Evolutionary conservation across 2,329 filamentous ascomycete genomes (phyloP), one percentile per base, ranked within the genome.

Genomic region (Dactylellina drechsleri): DNA sequence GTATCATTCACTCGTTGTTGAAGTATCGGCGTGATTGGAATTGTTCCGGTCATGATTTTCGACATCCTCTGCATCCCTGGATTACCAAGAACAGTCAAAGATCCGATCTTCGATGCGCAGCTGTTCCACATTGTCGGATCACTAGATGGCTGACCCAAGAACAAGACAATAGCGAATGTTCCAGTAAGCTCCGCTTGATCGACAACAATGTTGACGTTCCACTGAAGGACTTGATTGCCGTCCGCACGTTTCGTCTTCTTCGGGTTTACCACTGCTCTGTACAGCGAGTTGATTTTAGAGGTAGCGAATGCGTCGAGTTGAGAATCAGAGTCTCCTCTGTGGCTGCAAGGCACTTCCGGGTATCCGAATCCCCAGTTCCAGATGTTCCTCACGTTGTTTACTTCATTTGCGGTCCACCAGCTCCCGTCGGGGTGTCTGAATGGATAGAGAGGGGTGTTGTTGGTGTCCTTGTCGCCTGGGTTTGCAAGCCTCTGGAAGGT

Each of bases 391-490:
- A 76, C 73, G 41, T 41, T 13, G 43, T 49, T 66, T 18, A 75
- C 57, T 36, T 78, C 73, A 0, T 40, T 28, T 8, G 77, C 76
- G 13, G 77, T 78, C 60, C 60, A 64, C 45, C 47, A 62, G 60
- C 54, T 77, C 10, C 76, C 74, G 28, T 59, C 45, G 1, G 57
- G 1, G 47, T 77, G 73, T 10, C 61, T 56, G 67, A 78, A 78
- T 23, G 77, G 77, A 40, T 74, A 77, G 10, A 78, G 74, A 1
- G 76, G 76, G 7, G 77, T 78, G 50, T 77, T 66, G 31, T 77
- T 58, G 56, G 20, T 45, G 53, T 78, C 77, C 1, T 41, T 8
- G 43, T 54, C 36, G 26, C 20, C 64, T 18, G 1, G 5, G 16
- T 12, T 49, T n/a, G 15, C 47, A 16, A 41, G 28, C 18, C 77